Percentiles rank a stretch among this genome's conserved stretches.
Evolutionary conservation across 306 rosid species (phyloP).

Genomic region (Dryas octopetala): DNA sequence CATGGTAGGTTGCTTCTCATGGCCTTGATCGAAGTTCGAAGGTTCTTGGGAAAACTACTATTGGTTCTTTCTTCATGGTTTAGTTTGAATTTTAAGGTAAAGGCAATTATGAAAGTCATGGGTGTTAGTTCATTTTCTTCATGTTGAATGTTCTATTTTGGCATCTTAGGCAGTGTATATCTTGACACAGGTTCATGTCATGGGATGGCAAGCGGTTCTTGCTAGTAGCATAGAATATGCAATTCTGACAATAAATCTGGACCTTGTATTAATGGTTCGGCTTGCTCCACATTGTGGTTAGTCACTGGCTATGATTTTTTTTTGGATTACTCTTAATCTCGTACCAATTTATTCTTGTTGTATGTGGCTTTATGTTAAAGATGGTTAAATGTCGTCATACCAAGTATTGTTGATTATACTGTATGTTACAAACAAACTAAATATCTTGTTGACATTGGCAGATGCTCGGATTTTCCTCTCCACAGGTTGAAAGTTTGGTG

Average conservation of each 20-base stretch:
- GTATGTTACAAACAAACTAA: background rate
- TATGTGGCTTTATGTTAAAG: background rate
- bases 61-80: slow-evolving; percentile 76
- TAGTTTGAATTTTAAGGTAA: slow-evolving; percentile 43
- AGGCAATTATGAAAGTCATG: background rate
- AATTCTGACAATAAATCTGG: background rate
- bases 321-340: background rate
- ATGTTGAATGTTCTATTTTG: slow-evolving; percentile 5
- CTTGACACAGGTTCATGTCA: background rate
- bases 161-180: background rate
- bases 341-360: background rate
- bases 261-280: background rate
- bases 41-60: slow-evolving; percentile 97
- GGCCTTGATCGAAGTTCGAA: slow-evolving; percentile 94
- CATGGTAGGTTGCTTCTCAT: slow-evolving; percentile 87
- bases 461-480: slow-evolving; percentile 13
- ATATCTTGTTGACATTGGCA: background rate
- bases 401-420: too few species aligned
- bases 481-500: slow-evolving; percentile 11
- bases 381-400: too few species aligned
- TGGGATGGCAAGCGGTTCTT: background rate
- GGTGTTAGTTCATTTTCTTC: background rate
- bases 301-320: background rate
- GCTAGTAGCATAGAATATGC: slow-evolving; percentile 4
- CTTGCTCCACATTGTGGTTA: slow-evolving; percentile 9